phyloP scores from a whole-genome alignment of 192 early-diverging fungal genomes.

The Linnemannia zychae region DNA sequence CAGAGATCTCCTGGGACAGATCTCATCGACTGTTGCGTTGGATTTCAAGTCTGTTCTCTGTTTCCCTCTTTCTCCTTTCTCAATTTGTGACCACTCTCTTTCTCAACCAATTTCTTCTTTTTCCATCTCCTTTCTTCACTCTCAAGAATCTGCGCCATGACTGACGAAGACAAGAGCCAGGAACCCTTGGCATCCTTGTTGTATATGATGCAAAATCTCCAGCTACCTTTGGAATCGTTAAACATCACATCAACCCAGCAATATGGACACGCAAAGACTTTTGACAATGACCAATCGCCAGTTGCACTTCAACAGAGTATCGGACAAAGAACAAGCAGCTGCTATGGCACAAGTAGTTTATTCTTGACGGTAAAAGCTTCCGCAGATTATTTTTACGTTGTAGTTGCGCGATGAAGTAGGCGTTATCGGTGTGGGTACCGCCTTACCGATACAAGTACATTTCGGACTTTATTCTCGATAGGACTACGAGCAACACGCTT shows the following conservation, averaged over 20 bases:
- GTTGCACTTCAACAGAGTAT: constrained; percentile 4
- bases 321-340: not conserved
- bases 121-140: not conserved
- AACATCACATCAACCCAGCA: not conserved
- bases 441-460: not conserved
- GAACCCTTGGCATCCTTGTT: constrained; percentile 1
- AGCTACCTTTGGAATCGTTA: not conserved
- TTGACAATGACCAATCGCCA: not conserved
- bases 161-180: not conserved
- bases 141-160: not conserved
- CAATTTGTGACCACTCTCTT: not conserved
- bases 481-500: constrained; percentile 27
- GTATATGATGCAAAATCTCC: constrained; percentile 30
- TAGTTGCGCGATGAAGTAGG: not conserved
- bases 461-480: not conserved
- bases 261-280: not conserved
- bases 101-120: not conserved
- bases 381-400: not conserved
- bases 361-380: constrained; percentile 26
- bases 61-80: not conserved
- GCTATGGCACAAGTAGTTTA: constrained; percentile 15
- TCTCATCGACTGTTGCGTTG: not conserved
- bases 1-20: not conserved
- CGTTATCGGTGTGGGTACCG: not conserved
- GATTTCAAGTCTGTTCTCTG: not conserved